Base-by-base conservation (phyloP, 352 stramenopile species). In the Phytopythium montanum region DNA sequence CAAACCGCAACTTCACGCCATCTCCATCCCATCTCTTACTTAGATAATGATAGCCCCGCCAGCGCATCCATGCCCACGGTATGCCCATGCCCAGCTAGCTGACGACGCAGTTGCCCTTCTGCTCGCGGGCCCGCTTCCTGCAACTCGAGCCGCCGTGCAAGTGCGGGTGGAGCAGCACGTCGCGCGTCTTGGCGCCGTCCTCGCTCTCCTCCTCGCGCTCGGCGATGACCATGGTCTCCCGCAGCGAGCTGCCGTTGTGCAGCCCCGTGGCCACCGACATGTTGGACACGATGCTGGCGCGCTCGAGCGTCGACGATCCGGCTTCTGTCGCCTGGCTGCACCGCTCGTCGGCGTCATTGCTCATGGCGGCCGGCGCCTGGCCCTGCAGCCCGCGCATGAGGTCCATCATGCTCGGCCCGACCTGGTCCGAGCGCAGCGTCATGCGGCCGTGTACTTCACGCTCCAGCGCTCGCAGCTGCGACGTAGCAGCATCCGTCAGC, bases 321-420 rank as follows among this genome's bases (percentile, higher is more conserved):
- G 60, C 72, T 48, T 86, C 73, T 0, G 69, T 84, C n/a, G 64
- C 54, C 50, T 81, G 76, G 36, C 77, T 87, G 44, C 59, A 68
- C 9, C 65, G 69, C 26, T 85, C 74, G 18, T 85, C 72, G 5
- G 54, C 62, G 34, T 84, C 66, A 23, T 87, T 69, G 25, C 28
- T 49, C 8, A n/a, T n/a, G n/a, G 59, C 28, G 1, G 52, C 56
- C 0, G 64, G 63, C 12, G 69, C 59, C 33, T 84, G 68, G 4
- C 77, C 80, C 26, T 75, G 76, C 18, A 90, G 67, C 13, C 77
- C 74, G 45, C 84, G 68, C 80, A 90, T 90, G 46, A 90, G 69
- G 42, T 90, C 80, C 34, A 88, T 87, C 80, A 90, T 90, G 51
- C 80, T 90, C 16, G 80, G 80, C 0, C 80, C 80, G 19, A 88